Evolutionary conservation across 768 basidiomycete species (phyloP).

Genomic region (Psilocybe tampanensis): DNA sequence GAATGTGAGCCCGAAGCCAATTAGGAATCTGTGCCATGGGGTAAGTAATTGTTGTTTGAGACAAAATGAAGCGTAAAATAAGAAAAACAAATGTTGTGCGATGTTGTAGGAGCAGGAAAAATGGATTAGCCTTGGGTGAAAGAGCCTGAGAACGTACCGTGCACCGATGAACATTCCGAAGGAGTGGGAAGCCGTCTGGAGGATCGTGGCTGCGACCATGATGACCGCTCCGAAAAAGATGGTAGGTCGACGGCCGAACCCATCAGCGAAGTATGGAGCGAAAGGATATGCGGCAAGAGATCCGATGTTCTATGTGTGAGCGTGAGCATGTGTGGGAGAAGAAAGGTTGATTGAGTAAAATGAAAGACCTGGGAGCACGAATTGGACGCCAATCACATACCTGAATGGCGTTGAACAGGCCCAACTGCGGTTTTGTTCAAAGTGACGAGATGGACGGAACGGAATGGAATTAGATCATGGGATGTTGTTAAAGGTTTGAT

Average conservation of each 20-base stretch:
- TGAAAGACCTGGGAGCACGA: too few relatives aligned
- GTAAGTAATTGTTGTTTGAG: background rate
- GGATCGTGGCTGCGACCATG: constrained; percentile 58
- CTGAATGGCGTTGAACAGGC: constrained; percentile 66
- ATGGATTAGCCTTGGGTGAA: background rate
- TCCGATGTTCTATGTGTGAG: constrained; percentile 57
- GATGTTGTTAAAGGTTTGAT: background rate
- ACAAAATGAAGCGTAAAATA: background rate
- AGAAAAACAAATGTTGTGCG: too few relatives aligned
- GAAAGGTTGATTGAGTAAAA: too few relatives aligned
- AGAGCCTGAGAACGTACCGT: constrained; percentile 39
- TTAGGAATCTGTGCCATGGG: constrained; percentile 44
- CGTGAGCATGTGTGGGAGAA: too few relatives aligned
- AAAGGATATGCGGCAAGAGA: constrained; percentile 60
- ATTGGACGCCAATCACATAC: constrained; percentile 27
- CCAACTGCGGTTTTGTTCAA: constrained; percentile 41
- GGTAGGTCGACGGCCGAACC: constrained; percentile 59
- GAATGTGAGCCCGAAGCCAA: constrained; percentile 68
- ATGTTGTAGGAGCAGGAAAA: too few relatives aligned
- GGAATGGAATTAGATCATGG: background rate
- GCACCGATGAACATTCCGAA: constrained; percentile 71
- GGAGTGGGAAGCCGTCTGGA: constrained; percentile 62
- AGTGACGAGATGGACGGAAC: too few relatives aligned
- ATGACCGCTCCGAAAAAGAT: constrained; percentile 60
- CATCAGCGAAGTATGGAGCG: constrained; percentile 63